phyloP scores from a whole-genome alignment of 2,329 filamentous ascomycete species.

The Purpureocillium takamizusanense region DNA sequence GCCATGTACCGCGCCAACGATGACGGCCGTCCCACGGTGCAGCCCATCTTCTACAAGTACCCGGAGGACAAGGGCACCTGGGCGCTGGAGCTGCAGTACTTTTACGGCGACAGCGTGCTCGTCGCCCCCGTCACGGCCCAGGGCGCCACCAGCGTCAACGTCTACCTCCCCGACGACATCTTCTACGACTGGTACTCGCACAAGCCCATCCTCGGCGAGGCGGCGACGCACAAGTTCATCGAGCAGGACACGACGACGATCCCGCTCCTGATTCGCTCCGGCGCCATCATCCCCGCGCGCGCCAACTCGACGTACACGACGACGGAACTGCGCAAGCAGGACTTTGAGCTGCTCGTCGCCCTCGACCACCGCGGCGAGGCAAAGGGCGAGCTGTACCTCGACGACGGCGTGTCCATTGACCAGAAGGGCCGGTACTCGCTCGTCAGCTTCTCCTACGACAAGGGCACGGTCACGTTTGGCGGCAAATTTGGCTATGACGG shows the following conservation, averaged over 20 bases:
- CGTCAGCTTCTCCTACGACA: conserved; percentile 50
- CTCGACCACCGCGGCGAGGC: conserved; percentile 54
- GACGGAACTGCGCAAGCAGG: conserved; percentile 48
- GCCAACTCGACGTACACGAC: conserved; percentile 52
- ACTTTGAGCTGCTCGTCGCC: conserved; percentile 65
- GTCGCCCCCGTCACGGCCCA: conserved; percentile 39
- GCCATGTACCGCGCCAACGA: conserved; percentile 51
- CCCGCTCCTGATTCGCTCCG: conserved; percentile 59
- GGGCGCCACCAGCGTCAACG: conserved; percentile 30
- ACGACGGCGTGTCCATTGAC: conserved; percentile 63
- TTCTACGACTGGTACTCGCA: conserved; percentile 47
- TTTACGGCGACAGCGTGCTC: conserved; percentile 38
- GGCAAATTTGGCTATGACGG: conserved; percentile 46
- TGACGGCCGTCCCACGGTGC: conserved; percentile 56
- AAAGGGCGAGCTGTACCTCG: conserved; percentile 61
- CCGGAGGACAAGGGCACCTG: conserved; percentile 39
- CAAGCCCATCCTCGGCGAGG: conserved; percentile 29
- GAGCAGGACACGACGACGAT: conserved; percentile 38
- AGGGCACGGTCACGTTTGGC: conserved; percentile 37
- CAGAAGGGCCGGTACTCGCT: conserved; percentile 43
- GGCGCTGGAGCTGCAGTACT: conserved; percentile 38
- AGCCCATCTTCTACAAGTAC: conserved; percentile 66
- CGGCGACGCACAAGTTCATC: conserved; percentile 20
- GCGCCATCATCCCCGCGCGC: conserved; percentile 55
- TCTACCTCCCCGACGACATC: conserved; percentile 38